phyloP scores from a whole-genome alignment of 768 basidiomycete genomes.

The Stropharia rugosoannulata region DNA sequence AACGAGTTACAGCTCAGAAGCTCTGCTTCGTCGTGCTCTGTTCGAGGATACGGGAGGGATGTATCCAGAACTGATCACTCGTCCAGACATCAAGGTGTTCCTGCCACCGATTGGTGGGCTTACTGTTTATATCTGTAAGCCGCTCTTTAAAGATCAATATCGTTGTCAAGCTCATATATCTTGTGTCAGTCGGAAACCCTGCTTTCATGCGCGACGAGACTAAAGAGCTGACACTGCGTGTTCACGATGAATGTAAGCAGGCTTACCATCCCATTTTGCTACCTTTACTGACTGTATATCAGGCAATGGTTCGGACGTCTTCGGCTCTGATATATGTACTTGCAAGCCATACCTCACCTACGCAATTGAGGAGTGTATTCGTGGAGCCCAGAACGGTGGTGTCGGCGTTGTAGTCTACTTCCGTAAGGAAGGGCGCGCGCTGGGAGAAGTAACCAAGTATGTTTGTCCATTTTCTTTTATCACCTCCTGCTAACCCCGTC shows the following conservation, averaged over 20 bases:
- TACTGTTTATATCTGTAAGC: constrained; percentile 88
- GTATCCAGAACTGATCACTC: constrained; percentile 94
- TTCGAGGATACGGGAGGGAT: constrained; percentile 97
- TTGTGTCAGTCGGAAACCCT: constrained; percentile 70
- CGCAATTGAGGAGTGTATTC: constrained; percentile 92
- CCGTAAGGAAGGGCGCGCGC: constrained; percentile 89
- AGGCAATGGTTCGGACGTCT: constrained; percentile 95
- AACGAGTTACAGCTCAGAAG: constrained; percentile 61
- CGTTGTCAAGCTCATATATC: not conserved
- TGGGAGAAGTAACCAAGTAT: constrained; percentile 92
- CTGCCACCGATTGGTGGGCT: constrained; percentile 90
- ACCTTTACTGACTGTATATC: not conserved
- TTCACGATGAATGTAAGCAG: constrained; percentile 86
- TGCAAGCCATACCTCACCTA: constrained; percentile 93
- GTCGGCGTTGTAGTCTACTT: constrained; percentile 95
- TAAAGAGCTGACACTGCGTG: constrained; percentile 83
- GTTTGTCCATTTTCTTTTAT: constrained; percentile 16
- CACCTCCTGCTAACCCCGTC: not conserved
- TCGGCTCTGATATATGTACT: constrained; percentile 90
- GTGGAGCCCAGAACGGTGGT: constrained; percentile 67
- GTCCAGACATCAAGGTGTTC: constrained; percentile 94
- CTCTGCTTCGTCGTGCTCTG: constrained; percentile 80
- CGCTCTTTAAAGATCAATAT: not conserved
- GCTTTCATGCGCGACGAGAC: constrained; percentile 71
- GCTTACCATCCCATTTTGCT: not conserved